Evolutionary conservation across 805 yeast genomes (phyloP).

Genomic region (Groenewaldozyma tartarivorans): DNA sequence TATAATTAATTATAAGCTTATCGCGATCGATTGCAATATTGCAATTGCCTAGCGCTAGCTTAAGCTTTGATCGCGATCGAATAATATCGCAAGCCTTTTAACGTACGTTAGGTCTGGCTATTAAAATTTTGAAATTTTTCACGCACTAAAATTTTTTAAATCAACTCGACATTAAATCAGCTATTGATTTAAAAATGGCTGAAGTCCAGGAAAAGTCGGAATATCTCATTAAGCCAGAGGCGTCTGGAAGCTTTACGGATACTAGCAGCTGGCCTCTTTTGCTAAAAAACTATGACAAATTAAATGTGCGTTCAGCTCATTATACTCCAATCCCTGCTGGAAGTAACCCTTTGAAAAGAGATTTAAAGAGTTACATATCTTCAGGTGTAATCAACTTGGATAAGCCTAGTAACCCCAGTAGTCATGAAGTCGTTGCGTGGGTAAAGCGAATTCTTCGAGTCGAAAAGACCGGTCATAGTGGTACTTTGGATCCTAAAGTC

Average conservation of each 20-base stretch:
- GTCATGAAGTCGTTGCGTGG: conserved; percentile 99
- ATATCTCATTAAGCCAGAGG: conserved; percentile 81
- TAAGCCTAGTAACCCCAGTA: conserved; percentile 96
- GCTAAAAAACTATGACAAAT: conserved; percentile 86
- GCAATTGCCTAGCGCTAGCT: too few species aligned
- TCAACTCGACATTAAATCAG: not conserved
- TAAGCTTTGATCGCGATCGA: too few species aligned
- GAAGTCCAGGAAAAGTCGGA: conserved; percentile 32
- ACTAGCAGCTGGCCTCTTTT: conserved; percentile 94
- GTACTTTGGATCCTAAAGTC: conserved; percentile 97
- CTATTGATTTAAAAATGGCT: conserved; percentile 3
- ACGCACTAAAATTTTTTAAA: not conserved
- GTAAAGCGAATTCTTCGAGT: conserved; percentile 88
- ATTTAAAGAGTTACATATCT: conserved; percentile 76
- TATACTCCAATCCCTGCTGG: conserved; percentile 97
- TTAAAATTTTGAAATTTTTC: conserved; percentile 1
- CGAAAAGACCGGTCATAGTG: conserved; percentile 98
- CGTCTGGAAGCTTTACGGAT: conserved; percentile 61
- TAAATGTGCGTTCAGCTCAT: conserved; percentile 91
- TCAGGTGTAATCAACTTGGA: conserved; percentile 96
- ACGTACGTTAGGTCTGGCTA: too few species aligned
- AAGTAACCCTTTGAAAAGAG: conserved; percentile 89
- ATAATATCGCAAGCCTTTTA: too few species aligned
- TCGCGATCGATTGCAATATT: too few species aligned
- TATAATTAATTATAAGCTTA: too few species aligned